These are phyloP conservation scores for Fonsecaea monophora DNA, from an alignment of 2,329 filamentous ascomycete genomes.

Conservation along the genomic window DNA sequence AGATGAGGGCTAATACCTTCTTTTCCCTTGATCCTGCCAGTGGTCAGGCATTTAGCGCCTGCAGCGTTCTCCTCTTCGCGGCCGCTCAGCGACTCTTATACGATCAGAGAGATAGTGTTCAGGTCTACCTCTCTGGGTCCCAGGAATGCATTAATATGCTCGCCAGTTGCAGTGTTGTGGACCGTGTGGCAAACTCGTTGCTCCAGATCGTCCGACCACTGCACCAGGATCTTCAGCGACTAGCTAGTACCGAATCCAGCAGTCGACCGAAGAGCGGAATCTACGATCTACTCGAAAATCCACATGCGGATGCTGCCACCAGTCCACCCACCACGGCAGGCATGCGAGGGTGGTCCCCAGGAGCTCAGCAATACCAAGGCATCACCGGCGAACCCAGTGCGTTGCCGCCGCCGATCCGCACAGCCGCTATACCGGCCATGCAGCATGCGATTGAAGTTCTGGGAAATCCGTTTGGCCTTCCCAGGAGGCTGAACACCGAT, in stretches of 20 bases:
- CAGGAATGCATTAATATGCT: conserved; percentile 27
- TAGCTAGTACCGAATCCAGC: conserved; percentile 9
- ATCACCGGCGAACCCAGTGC: not conserved
- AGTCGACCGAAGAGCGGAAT: conserved; percentile 14
- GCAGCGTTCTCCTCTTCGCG: conserved; percentile 24
- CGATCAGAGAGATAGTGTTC: conserved; percentile 8
- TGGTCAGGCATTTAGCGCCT: conserved; percentile 27
- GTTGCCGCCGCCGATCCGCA: conserved; percentile 4
- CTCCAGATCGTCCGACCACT: conserved; percentile 25
- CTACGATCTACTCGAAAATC: conserved; percentile 18
- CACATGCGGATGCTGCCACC: not conserved
- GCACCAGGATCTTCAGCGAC: conserved; percentile 21
- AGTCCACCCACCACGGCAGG: not conserved
- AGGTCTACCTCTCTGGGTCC: conserved; percentile 12
- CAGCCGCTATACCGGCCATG: conserved; percentile 21
- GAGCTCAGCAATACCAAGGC: not conserved
- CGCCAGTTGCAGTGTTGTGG: conserved; percentile 14
- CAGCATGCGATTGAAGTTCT: conserved; percentile 20
- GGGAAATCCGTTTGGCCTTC: conserved; percentile 19
- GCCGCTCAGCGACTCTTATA: conserved; percentile 17
- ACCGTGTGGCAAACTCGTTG: conserved; percentile 23
- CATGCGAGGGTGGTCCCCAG: not conserved
- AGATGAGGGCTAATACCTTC: not conserved
- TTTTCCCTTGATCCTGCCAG: not conserved
- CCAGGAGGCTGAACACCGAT: conserved; percentile 10